Evolutionary conservation across 1,139 yeast genomes (phyloP).

Genomic region (Casaregolazyma lundiana): DNA sequence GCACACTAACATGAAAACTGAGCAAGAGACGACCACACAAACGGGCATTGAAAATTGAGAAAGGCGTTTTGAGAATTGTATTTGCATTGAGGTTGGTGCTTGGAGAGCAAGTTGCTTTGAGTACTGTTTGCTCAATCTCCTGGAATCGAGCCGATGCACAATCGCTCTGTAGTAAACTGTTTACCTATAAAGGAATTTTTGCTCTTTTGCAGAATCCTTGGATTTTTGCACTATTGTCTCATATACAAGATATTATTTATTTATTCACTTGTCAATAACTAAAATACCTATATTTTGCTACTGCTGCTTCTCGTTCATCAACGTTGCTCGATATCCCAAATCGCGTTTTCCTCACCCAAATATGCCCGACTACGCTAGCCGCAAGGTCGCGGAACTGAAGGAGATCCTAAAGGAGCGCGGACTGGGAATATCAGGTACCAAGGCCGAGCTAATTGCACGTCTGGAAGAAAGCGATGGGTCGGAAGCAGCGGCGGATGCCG

Average conservation of each 20-base stretch:
- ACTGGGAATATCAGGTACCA: slow-evolving; percentile 72
- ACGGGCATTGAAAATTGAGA: too few relatives aligned
- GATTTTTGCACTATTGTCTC: background rate
- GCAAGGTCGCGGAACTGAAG: slow-evolving; percentile 82
- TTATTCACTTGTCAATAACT: too few relatives aligned
- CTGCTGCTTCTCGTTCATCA: background rate
- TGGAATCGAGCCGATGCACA: too few relatives aligned
- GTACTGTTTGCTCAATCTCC: too few relatives aligned
- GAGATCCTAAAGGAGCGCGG: slow-evolving; percentile 67
- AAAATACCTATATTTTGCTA: too few relatives aligned
- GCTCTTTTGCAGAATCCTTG: background rate
- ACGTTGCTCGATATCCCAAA: background rate
- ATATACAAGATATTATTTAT: background rate
- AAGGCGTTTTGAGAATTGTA: too few relatives aligned
- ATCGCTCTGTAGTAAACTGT: too few relatives aligned
- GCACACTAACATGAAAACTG: too few relatives aligned
- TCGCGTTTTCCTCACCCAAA: slow-evolving; percentile 5
- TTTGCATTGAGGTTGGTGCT: too few relatives aligned
- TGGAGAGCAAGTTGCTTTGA: too few relatives aligned
- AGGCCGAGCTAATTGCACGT: slow-evolving; percentile 74
- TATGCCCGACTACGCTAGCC: slow-evolving; percentile 58
- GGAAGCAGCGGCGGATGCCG: slow-evolving; percentile 8
- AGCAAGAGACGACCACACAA: too few relatives aligned
- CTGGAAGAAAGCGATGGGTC: slow-evolving; percentile 36
- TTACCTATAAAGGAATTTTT: too few relatives aligned